Conservation (phyloP, 305 asterid species). For the Ajuga reptans region DNA sequence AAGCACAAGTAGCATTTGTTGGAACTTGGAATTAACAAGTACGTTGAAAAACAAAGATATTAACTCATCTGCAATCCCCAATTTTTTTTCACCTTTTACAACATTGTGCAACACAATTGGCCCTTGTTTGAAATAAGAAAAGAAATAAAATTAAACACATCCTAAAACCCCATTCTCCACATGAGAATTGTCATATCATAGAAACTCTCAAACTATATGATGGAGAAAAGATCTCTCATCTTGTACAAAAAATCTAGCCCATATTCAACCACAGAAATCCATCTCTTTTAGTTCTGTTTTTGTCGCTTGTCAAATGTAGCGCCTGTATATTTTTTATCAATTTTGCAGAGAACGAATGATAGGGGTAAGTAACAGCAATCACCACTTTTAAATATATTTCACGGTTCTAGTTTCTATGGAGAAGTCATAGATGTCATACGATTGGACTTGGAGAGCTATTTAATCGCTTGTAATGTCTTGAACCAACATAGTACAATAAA, state of each 20-base stretch:
- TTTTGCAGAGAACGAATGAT: not conserved
- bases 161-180: not conserved
- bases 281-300: not conserved
- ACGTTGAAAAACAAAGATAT: not conserved
- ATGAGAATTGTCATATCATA: not conserved
- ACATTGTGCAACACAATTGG: not conserved
- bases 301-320: not conserved
- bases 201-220: not conserved
- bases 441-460: not conserved
- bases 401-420: not conserved
- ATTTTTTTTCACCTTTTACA: not conserved
- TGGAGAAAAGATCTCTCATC: not conserved
- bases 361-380: not conserved
- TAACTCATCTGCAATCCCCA: no score
- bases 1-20: not conserved
- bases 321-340: not conserved
- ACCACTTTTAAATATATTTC: not conserved
- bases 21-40: not conserved
- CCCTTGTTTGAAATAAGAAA: not conserved
- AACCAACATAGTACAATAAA: not conserved
- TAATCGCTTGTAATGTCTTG: not conserved
- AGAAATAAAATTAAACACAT: not conserved
- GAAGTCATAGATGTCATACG: not conserved
- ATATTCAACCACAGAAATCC: not conserved
- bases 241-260: not conserved